Evolutionary conservation across 176 grass and related monocot genomes (phyloP).

Genomic region (Phyllostachys edulis): DNA sequence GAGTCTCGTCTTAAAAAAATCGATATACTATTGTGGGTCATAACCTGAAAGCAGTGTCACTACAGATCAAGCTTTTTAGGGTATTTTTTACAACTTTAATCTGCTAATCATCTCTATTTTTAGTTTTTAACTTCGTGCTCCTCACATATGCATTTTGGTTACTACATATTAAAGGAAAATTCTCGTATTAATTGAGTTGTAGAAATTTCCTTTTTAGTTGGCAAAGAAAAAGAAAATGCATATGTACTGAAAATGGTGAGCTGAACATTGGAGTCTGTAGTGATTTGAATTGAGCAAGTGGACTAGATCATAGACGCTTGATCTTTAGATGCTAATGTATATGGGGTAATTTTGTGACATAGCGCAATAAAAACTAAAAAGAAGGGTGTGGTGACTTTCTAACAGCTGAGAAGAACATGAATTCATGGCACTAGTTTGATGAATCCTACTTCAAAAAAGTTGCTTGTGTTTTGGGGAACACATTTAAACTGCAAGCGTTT

Average conservation of each 20-base stretch:
- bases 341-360: background rate
- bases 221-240: background rate
- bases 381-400: background rate
- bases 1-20: background rate
- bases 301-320: background rate
- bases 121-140: background rate
- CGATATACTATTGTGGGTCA: background rate
- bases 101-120: too few relatives aligned
- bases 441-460: background rate
- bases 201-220: background rate
- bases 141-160: background rate
- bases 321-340: background rate
- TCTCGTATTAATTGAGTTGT: background rate
- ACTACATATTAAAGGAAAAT: background rate
- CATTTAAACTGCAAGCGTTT: background rate
- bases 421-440: background rate
- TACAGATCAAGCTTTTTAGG: background rate
- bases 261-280: background rate
- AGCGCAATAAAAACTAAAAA: background rate
- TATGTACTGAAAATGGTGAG: background rate
- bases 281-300: background rate
- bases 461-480: background rate
- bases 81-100: background rate
- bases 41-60: too few relatives aligned
- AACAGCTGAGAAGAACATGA: background rate